phyloP scores from a whole-genome alignment of 441 rosid species.

The Theobroma grandiflorum region DNA sequence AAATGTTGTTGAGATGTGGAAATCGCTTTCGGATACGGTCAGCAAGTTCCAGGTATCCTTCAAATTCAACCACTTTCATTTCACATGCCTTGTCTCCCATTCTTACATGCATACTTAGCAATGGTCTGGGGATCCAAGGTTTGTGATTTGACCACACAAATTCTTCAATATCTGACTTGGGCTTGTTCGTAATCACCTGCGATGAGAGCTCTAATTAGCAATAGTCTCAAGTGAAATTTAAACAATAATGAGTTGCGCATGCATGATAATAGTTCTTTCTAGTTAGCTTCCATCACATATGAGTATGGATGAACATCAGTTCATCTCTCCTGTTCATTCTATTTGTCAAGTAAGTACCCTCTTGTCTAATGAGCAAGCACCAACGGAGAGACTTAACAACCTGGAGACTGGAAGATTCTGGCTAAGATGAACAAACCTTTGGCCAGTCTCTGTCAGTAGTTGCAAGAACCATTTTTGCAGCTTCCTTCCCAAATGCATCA shows the following conservation, averaged over 20 bases:
- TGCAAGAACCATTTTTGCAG: conserved; percentile 67
- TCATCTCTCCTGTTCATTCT: not conserved
- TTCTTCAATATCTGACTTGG: conserved; percentile 64
- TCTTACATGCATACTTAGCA: conserved; percentile 92
- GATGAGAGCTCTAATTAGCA: not conserved
- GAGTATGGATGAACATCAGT: not conserved
- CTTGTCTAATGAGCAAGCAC: not conserved
- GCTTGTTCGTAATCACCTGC: conserved; percentile 42
- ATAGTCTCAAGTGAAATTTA: not conserved
- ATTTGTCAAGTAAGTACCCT: not conserved
- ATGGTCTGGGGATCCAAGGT: conserved; percentile 91
- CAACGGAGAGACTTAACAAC: not conserved
- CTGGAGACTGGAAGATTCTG: not conserved
- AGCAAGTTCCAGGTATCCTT: conserved; percentile 77
- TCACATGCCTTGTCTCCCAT: conserved; percentile 99
- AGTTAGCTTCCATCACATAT: not conserved
- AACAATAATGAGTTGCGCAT: not conserved
- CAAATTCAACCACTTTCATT: conserved; percentile 81
- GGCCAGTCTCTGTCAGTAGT: conserved; percentile 60
- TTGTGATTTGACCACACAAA: conserved; percentile 84
- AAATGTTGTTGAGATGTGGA: conserved; percentile 73
- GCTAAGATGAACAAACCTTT: conserved; percentile 44
- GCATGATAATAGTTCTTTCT: not conserved
- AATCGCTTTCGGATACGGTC: conserved; percentile 62
- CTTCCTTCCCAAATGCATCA: conserved; percentile 84